Conservation (phyloP, 495 filamentous ascomycete species). For the Emericellopsis terricola region DNA sequence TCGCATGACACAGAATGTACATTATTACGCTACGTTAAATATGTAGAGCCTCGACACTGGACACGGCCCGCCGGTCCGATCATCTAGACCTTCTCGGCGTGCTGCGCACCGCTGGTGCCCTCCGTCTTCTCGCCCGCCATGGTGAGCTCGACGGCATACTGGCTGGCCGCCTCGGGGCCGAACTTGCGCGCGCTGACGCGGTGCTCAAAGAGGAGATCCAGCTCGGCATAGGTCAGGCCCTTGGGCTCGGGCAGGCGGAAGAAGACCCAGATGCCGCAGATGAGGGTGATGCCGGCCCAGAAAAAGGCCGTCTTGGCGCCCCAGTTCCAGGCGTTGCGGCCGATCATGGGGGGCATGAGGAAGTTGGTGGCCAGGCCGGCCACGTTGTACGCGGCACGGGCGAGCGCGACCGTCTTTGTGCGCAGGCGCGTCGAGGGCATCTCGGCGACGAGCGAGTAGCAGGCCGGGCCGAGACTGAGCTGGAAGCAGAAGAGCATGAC, state of each 20-base stretch:
- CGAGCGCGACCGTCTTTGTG: slow-evolving; percentile 30
- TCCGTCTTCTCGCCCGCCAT: not conserved
- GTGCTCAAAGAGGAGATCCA: slow-evolving; percentile 13
- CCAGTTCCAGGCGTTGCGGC: slow-evolving; percentile 26
- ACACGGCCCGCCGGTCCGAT: no score
- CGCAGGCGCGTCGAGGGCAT: slow-evolving; percentile 28
- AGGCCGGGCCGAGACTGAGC: slow-evolving; percentile 25
- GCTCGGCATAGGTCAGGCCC: slow-evolving; percentile 22
- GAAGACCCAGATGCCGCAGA: slow-evolving; percentile 7
- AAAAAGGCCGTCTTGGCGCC: slow-evolving; percentile 21
- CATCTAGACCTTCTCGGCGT: not conserved
- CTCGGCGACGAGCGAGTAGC: slow-evolving; percentile 33
- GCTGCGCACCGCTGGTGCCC: not conserved
- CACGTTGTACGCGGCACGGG: slow-evolving; percentile 15
- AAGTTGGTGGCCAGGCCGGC: slow-evolving; percentile 11
- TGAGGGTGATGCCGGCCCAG: slow-evolving; percentile 19
- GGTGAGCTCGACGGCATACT: not conserved
- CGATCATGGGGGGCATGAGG: slow-evolving; percentile 24
- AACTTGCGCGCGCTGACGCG: slow-evolving; percentile 3
- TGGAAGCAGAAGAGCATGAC: slow-evolving; percentile 24
- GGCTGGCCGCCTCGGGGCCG: not conserved
- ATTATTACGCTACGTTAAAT: no score
- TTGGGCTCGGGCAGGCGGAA: slow-evolving; percentile 6
- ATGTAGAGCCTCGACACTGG: no score
- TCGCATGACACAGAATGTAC: no score